A percentile compares a stretch with the other conserved stretches of the same genome.
phyloP scores from a whole-genome alignment of 805 yeast genomes.

The Kluyveromyces siamensis region DNA sequence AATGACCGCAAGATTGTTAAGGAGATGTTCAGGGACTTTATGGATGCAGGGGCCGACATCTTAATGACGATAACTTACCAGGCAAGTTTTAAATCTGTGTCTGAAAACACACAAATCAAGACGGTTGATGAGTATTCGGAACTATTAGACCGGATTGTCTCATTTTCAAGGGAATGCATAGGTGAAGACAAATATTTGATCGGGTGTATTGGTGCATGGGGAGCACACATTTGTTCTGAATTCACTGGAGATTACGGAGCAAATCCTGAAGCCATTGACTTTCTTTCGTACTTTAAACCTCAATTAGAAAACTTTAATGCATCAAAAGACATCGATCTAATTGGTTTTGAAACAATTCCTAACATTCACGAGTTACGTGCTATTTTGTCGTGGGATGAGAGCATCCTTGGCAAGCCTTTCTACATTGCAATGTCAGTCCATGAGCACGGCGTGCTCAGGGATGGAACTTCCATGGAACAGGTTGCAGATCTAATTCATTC shows the following conservation, averaged over 20 bases:
- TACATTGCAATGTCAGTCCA: constrained; percentile 37
- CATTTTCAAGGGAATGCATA: constrained; percentile 15
- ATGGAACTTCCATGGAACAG: constrained; percentile 37
- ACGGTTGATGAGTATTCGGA: constrained; percentile 15
- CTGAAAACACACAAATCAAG: constrained; percentile 20
- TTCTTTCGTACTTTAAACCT: constrained; percentile 24
- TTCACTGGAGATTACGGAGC: constrained; percentile 57
- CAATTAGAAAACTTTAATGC: constrained; percentile 43
- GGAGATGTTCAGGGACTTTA: constrained; percentile 42
- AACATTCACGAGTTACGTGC: constrained; percentile 46
- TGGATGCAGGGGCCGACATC: constrained; percentile 46
- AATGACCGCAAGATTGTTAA: constrained; percentile 35
- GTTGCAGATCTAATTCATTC: constrained; percentile 20
- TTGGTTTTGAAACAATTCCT: constrained; percentile 71
- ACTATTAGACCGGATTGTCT: constrained; percentile 15
- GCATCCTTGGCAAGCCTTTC: constrained; percentile 32
- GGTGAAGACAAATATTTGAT: constrained; percentile 17
- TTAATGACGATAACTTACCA: constrained; percentile 55
- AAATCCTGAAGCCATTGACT: constrained; percentile 19
- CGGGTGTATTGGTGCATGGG: constrained; percentile 74
- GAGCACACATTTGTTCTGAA: constrained; percentile 60
- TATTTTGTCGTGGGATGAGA: constrained; percentile 33
- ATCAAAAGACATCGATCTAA: constrained; percentile 38
- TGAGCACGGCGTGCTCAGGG: constrained; percentile 34
- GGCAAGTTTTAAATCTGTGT: constrained; percentile 36